phyloP scores from a whole-genome alignment of 2,329 filamentous ascomycete genomes.

The Neonectria punicea region DNA sequence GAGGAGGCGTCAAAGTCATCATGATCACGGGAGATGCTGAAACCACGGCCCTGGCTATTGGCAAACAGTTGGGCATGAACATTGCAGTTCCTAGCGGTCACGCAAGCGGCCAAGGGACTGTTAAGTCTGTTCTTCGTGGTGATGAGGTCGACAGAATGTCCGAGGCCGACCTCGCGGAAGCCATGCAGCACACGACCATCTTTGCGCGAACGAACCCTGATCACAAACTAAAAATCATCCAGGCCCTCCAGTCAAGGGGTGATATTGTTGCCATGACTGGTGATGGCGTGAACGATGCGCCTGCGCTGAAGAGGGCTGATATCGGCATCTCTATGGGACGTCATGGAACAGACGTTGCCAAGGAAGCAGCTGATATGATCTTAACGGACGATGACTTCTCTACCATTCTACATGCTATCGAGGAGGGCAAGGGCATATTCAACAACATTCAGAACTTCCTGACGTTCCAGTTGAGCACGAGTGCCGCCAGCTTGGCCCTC shows the following conservation, averaged over 20 bases:
- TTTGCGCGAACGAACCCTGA: slow-evolving; percentile 97
- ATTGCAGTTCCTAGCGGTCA: slow-evolving; percentile 68
- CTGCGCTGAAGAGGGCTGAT: slow-evolving; percentile 94
- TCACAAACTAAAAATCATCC: slow-evolving; percentile 97
- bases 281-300: slow-evolving; percentile 97
- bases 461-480: slow-evolving; percentile 97
- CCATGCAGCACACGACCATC: slow-evolving; percentile 89
- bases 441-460: slow-evolving; percentile 99
- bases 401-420: slow-evolving; percentile 92
- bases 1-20: slow-evolving; percentile 94
- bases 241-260: slow-evolving; percentile 88
- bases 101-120: slow-evolving; percentile 64
- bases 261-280: slow-evolving; percentile 99
- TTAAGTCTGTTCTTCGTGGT: slow-evolving; percentile 81
- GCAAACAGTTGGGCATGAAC: slow-evolving; percentile 93
- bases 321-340: slow-evolving; percentile 98
- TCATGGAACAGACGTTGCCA: slow-evolving; percentile 95
- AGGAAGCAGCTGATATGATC: slow-evolving; percentile 95
- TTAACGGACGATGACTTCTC: slow-evolving; percentile 90
- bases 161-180: slow-evolving; percentile 82
- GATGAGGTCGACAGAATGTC: slow-evolving; percentile 95
- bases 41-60: slow-evolving; percentile 93
- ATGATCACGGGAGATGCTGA: slow-evolving; percentile 99
- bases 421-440: slow-evolving; percentile 99
- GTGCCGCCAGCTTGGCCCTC: slow-evolving; percentile 89